Base-by-base conservation (phyloP, 2,329 filamentous ascomycete genomes). In the Fusarium subglutinans region DNA sequence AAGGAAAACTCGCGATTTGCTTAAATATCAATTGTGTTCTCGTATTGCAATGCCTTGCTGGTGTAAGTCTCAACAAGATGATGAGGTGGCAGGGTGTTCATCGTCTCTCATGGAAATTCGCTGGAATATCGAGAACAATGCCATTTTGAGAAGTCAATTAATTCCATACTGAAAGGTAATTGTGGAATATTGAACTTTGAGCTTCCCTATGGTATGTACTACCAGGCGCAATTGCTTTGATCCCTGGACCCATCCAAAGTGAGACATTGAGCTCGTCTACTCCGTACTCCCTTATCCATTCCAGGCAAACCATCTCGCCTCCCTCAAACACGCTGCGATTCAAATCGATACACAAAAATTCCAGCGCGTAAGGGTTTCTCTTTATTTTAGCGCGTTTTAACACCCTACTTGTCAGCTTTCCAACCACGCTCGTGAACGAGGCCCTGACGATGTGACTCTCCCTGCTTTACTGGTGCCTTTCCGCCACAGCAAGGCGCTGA, bases 261-360 rank as follows among this genome's bases (percentile, higher is more conserved):
- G 59, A 78, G 63, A 78, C 75, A 78, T 69, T 33, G 43, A 54
- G 61, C 43, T 40, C 66, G 59, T 47, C 33, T 40, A 55, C 55
- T 40, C n/a, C 63, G 53, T 40, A 55, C 55, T 40, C n/a, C 63
- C 56, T 40, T 69, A 18, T 28, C 18, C 76, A 78, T 78, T 78
- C 76, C 76, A 66, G 18, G 4, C 22, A 20, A 10, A 28, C 43
- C 35, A 51, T 55, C 11, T 56, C 18, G 56, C 73, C 73, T 45
- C 74, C 71, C 63, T 73, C 48, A 62, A 60, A 51, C 55, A 54
- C 54, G 54, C 51, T 17, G 28, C 13, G 48, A 47, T 60, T 11
- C 45, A 45, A 63, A 69, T 59, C 24, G 24, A 44, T 35, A 48
- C 35, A 45, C 35, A 1, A 8, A 37, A 44, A 66, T 70, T 69